Evolutionary conservation across 2,329 filamentous ascomycete genomes (phyloP).

Genomic region (Talaromyces amestolkiae): DNA sequence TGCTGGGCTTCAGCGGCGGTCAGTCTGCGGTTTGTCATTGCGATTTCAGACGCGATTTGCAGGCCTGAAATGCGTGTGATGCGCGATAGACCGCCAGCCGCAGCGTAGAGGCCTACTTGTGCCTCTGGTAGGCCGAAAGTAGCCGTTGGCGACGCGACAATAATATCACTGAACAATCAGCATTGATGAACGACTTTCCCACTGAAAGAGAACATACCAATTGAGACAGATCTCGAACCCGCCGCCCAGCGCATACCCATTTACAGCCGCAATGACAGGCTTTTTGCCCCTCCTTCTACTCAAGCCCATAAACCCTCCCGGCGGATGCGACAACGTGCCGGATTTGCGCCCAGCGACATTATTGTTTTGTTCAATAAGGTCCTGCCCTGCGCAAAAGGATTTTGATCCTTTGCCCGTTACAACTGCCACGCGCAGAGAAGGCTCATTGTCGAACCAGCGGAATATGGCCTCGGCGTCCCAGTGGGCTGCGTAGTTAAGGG

Average conservation of each 20-base stretch:
- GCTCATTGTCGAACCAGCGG: slow-evolving; percentile 47
- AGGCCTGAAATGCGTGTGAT: slow-evolving; percentile 65
- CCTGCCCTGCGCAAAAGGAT: slow-evolving; percentile 46
- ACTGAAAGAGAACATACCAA: slow-evolving; percentile 52
- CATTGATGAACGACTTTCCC: neutral
- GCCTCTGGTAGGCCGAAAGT: slow-evolving; percentile 70
- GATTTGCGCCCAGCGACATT: slow-evolving; percentile 20
- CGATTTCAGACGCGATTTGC: slow-evolving; percentile 70
- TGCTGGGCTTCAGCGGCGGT: slow-evolving; percentile 58
- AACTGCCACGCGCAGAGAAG: slow-evolving; percentile 40
- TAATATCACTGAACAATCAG: slow-evolving; percentile 55
- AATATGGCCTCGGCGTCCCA: slow-evolving; percentile 44
- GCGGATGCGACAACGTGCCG: slow-evolving; percentile 35
- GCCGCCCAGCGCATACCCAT: slow-evolving; percentile 72
- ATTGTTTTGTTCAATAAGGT: slow-evolving; percentile 44
- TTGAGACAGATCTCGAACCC: slow-evolving; percentile 89
- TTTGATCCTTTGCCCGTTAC: slow-evolving; percentile 45
- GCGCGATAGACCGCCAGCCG: slow-evolving; percentile 68
- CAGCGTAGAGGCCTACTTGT: slow-evolving; percentile 65
- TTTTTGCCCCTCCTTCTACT: slow-evolving; percentile 62
- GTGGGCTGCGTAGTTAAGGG: slow-evolving; percentile 44
- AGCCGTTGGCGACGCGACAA: slow-evolving; percentile 59
- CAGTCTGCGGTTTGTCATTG: slow-evolving; percentile 62
- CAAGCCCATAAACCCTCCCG: slow-evolving; percentile 55
- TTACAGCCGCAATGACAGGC: slow-evolving; percentile 74